These are phyloP conservation scores for Curvularia spicifera DNA, from an alignment of 2,329 filamentous ascomycete genomes.

Conservation along the genomic window DNA sequence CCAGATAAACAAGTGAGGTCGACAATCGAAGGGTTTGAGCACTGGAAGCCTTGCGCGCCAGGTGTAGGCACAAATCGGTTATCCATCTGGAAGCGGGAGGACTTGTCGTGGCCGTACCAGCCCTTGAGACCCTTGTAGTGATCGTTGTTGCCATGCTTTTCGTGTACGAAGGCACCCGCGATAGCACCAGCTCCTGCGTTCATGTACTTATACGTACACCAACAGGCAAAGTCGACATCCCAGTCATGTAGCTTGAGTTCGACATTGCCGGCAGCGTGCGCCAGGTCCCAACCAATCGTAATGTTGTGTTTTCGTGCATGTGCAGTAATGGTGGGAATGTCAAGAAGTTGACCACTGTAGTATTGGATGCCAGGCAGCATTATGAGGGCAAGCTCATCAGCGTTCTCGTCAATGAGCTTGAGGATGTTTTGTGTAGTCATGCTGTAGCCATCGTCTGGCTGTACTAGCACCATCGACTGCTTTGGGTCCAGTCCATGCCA, in stretches of 20 bases:
- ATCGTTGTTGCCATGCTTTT: constrained; percentile 67
- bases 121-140: constrained; percentile 74
- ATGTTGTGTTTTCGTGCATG: constrained; percentile 75
- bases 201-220: constrained; percentile 95
- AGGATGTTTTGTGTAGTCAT: constrained; percentile 74
- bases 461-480: constrained; percentile 72
- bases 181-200: constrained; percentile 84
- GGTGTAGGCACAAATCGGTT: constrained; percentile 77
- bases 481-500: constrained; percentile 70
- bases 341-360: constrained; percentile 86
- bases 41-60: constrained; percentile 80
- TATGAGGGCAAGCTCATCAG: constrained; percentile 72
- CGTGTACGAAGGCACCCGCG: constrained; percentile 79
- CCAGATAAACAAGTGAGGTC: constrained; percentile 79
- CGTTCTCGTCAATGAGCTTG: constrained; percentile 74
- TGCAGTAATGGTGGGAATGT: constrained; percentile 78
- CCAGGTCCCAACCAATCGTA: constrained; percentile 83
- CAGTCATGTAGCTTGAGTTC: constrained; percentile 80
- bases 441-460: constrained; percentile 67
- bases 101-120: constrained; percentile 86
- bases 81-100: constrained; percentile 80
- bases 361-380: constrained; percentile 88
- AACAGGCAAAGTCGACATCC: constrained; percentile 88
- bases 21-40: constrained; percentile 81
- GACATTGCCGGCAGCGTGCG: constrained; percentile 85